Conservation (phyloP, 23 red algal genomes). For the Chondrus crispus region DNA sequence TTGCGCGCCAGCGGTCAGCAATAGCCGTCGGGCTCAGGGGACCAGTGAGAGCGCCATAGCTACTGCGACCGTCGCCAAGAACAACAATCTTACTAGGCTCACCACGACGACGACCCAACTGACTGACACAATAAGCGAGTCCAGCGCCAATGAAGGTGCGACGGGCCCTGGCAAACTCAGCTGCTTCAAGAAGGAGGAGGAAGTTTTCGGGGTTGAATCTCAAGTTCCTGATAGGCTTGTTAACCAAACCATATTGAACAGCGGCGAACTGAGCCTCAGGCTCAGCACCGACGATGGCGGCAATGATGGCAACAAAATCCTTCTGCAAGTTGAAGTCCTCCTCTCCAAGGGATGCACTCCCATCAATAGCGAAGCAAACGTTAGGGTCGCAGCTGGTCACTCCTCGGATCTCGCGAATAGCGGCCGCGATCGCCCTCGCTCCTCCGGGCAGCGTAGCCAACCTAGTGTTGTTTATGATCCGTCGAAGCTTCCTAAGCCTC, state of each 20-base stretch:
- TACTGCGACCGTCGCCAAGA: conserved; percentile 41
- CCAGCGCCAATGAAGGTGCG: conserved; percentile 26
- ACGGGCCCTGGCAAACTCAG: neutral
- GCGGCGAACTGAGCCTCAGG: neutral
- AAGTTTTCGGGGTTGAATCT: neutral
- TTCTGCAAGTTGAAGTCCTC: conserved; percentile 2
- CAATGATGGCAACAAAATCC: conserved; percentile 9
- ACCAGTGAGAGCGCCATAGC: neutral
- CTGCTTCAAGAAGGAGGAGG: neutral
- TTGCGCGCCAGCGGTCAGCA: neutral
- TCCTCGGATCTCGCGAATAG: too few species aligned
- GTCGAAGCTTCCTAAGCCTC: too few species aligned
- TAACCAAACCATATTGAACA: neutral
- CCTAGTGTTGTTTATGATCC: too few species aligned
- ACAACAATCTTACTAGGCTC: conserved; percentile 26
- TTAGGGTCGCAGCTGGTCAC: conserved; percentile 1
- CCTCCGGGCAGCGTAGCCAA: too few species aligned
- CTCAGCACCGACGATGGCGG: neutral
- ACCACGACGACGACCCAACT: neutral
- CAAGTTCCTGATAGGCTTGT: neutral
- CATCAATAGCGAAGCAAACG: conserved; percentile 39
- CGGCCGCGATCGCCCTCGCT: too few species aligned
- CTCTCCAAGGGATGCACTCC: conserved; percentile 2
- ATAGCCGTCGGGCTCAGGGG: neutral
- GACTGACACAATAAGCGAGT: conserved; percentile 1